These are phyloP conservation scores for Venturia aucupariae DNA, from an alignment of 2,329 filamentous ascomycete genomes.

Conservation along the genomic window DNA sequence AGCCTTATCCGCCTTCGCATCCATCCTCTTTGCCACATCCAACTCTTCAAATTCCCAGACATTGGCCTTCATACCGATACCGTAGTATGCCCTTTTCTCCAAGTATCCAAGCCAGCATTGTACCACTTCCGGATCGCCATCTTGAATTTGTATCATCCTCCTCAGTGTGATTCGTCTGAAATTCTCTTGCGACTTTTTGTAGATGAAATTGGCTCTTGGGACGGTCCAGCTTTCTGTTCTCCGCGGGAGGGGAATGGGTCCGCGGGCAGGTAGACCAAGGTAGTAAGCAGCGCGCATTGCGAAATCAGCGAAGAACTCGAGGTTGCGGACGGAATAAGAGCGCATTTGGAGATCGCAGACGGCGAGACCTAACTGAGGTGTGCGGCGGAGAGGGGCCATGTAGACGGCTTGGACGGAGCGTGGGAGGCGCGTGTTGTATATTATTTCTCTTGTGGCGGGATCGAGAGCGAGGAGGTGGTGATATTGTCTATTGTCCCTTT, in stretches of 20 bases:
- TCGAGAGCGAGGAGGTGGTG: conserved; percentile 9
- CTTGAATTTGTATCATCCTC: conserved; percentile 82
- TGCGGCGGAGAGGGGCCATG: conserved; percentile 70
- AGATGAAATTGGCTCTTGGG: conserved; percentile 77
- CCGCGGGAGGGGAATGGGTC: conserved; percentile 75
- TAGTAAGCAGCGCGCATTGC: conserved; percentile 92
- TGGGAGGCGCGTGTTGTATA: conserved; percentile 47
- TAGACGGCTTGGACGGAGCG: conserved; percentile 78
- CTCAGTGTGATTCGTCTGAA: conserved; percentile 86
- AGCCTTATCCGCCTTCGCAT: conserved; percentile 25
- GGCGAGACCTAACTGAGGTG: conserved; percentile 66
- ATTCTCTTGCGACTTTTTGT: conserved; percentile 97
- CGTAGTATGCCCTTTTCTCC: conserved; percentile 84
- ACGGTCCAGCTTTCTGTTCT: conserved; percentile 94
- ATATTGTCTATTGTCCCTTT: neutral
- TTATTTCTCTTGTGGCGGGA: conserved; percentile 8
- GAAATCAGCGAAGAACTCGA: conserved; percentile 93
- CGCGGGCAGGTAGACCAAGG: conserved; percentile 73
- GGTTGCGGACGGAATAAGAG: conserved; percentile 79
- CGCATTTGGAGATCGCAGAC: conserved; percentile 87
- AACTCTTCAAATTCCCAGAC: conserved; percentile 78
- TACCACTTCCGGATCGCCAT: conserved; percentile 80
- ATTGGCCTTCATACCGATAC: conserved; percentile 99
- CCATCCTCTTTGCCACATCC: conserved; percentile 30
- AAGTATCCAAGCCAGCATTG: conserved; percentile 89